Conservation (phyloP, 1,284 basidiomycete genomes). For the Phenoliferia sp. region DNA sequence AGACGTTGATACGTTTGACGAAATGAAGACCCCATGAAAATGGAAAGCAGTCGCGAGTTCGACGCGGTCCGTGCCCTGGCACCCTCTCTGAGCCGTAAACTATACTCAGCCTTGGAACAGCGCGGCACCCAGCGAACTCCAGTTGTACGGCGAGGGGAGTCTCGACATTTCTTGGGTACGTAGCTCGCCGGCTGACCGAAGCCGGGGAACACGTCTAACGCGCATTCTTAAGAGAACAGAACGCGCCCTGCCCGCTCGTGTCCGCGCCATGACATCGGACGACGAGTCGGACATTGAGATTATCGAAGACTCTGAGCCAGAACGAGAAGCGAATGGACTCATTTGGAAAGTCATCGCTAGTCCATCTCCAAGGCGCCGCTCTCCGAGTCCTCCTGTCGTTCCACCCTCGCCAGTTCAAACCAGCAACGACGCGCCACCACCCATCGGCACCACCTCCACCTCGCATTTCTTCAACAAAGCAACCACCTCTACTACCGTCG, state of each 20-base stretch:
- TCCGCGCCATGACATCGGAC: neutral
- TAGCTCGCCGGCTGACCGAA: too few species aligned
- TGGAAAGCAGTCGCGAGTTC: too few species aligned
- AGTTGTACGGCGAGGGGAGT: too few species aligned
- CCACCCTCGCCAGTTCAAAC: neutral
- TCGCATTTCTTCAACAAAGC: neutral
- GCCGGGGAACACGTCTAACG: too few species aligned
- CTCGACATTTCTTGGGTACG: too few species aligned
- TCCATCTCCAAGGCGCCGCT: neutral
- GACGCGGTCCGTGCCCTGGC: too few species aligned
- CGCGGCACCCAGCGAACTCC: too few species aligned
- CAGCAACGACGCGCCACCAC: neutral
- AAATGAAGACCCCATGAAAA: too few species aligned
- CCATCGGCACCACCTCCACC: neutral
- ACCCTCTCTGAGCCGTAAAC: too few species aligned
- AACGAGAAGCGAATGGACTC: conserved; percentile 44
- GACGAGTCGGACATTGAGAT: conserved; percentile 41
- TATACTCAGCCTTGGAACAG: too few species aligned
- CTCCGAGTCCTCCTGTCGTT: neutral
- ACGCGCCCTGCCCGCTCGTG: too few species aligned
- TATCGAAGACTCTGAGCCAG: conserved; percentile 64
- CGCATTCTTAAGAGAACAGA: too few species aligned
- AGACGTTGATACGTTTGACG: neutral
- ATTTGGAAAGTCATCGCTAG: neutral
- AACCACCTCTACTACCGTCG: neutral